Evolutionary conservation across 495 filamentous ascomycete species (phyloP), one percentile per base, ranked within the genome.

Genomic region (Podospora pseudocomata): DNA sequence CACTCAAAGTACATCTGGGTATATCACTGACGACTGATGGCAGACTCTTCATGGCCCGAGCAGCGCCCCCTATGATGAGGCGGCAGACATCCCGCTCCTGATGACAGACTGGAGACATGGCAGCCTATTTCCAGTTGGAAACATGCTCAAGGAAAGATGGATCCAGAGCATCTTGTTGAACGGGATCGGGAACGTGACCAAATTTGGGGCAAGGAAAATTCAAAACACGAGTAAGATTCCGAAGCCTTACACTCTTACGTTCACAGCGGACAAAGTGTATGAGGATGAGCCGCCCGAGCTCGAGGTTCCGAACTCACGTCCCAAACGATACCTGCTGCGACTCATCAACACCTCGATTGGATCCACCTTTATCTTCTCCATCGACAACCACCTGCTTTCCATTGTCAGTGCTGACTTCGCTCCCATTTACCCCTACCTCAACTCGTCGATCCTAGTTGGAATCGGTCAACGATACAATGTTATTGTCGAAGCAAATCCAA

Each of bases 391-490:
- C 71, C 77, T 72, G n/a, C 72, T 88, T 71, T 83, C 78, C 11
- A 81, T 88, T 39, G 82, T 87, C 67, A 73, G 78, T n/a, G 82
- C 71, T 19, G 85, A 87, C 66, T 79, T 83, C 19, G 83, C 85
- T 11, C 83, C 85, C 19, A 80, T 89, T 68, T 76, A 71, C 1
- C 83, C 87, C 0, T 80, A 80, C n/a, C 71, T 74, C 4, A 76
- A 75, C 61, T 71, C 72, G 15, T 73, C 77, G 4, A 70, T 91
- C n/a, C 76, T 78, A 32, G 80, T 93, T 55, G 85, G 75, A 54
- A 88, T 92, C 68, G 90, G 88, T 4, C 89, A 92, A 76, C 84
- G 90, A 32, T 90, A 91, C 75, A 86, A 92, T 70, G 79, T 92
- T 28, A 85, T 92, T 65, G 80, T 92, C 56, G 81, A 84, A 30